Evolutionary conservation across 179 eudicot genomes (phyloP), one percentile per base, ranked within the genome.

Genomic region (Spinacia oleracea): DNA sequence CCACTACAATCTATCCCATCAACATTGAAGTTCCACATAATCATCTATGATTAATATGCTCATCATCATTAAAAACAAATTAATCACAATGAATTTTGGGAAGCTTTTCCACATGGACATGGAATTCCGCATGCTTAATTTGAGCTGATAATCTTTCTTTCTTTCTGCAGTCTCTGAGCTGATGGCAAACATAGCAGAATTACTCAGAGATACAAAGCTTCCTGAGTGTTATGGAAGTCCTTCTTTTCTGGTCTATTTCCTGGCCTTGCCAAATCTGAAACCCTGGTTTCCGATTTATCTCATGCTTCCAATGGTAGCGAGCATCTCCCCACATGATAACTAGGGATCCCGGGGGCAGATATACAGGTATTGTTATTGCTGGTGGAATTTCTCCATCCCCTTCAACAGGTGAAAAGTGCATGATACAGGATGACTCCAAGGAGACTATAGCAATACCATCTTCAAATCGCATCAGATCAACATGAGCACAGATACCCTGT

Each of bases 401-500:
- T 75, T 85, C 86, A 35, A 73, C 91, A n/a, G 80, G 84, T 70
- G 85, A 86, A 76, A 94, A 94, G 80, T 90, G 97, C 97, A 94
- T 94, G 72, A 94, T 88, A 58, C 97, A 92, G 1, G 96, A 74
- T 25, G 98, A 94, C 78, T 94, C 98, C 58, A 94, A 70, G 23
- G 97, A 94, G 63, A 91, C 78, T 34, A 94, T 87, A 14, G 97
- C 97, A 43, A 94, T 94, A 77, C 98, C 98, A 78, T 94, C 98
- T 77, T 91, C 98, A 85, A 91, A 94, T 25, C 93, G 90, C 97
- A 94, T 83, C 34, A 94, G 88, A 66, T 94, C 98, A 78, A 94
- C 96, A 79, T 94, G 98, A 60, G 98, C 93, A 85, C 96, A 82
- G 46, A 94, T 94, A 23, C 98, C 98, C 98, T 94, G 89, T 81